Conservation (phyloP, 2,329 filamentous ascomycete genomes). For the Ophiosphaerella herpotricha region DNA sequence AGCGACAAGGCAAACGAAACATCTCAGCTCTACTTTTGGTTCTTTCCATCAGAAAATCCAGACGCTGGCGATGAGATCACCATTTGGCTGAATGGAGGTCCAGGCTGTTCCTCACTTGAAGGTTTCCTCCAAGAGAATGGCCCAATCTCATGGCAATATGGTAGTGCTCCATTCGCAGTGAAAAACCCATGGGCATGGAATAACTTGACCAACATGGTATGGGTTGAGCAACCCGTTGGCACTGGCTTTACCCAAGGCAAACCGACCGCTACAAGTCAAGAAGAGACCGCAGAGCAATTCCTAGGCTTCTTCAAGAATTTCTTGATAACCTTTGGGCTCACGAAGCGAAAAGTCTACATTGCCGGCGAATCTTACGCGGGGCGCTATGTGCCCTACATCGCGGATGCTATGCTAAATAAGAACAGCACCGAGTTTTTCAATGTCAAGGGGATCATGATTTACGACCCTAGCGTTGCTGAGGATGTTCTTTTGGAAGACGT, state of each 20-base stretch:
- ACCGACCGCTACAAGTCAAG: conserved; percentile 66
- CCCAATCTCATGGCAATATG: conserved; percentile 53
- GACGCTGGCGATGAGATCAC: conserved; percentile 55
- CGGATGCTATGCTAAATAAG: conserved; percentile 71
- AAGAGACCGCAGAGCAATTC: conserved; percentile 73
- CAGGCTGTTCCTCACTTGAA: conserved; percentile 54
- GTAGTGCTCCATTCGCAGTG: conserved; percentile 43
- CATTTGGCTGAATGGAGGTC: conserved; percentile 51
- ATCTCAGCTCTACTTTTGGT: conserved; percentile 60
- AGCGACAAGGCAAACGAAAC: conserved; percentile 52
- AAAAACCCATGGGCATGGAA: conserved; percentile 52
- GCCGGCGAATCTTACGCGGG: conserved; percentile 75
- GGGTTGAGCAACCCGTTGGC: conserved; percentile 70
- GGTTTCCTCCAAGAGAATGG: conserved; percentile 57
- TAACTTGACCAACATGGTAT: conserved; percentile 78
- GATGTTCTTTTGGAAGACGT: conserved; percentile 57
- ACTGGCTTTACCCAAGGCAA: conserved; percentile 72
- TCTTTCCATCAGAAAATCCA: conserved; percentile 58
- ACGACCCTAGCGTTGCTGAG: conserved; percentile 69
- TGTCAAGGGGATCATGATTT: conserved; percentile 70
- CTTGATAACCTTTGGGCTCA: conserved; percentile 68
- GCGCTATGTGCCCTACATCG: conserved; percentile 68
- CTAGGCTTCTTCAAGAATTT: conserved; percentile 81
- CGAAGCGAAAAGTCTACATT: conserved; percentile 72
- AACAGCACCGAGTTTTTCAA: conserved; percentile 71